Evolutionary conservation across 768 basidiomycete species (phyloP).

Genomic region (Phaffia tasmanica): DNA sequence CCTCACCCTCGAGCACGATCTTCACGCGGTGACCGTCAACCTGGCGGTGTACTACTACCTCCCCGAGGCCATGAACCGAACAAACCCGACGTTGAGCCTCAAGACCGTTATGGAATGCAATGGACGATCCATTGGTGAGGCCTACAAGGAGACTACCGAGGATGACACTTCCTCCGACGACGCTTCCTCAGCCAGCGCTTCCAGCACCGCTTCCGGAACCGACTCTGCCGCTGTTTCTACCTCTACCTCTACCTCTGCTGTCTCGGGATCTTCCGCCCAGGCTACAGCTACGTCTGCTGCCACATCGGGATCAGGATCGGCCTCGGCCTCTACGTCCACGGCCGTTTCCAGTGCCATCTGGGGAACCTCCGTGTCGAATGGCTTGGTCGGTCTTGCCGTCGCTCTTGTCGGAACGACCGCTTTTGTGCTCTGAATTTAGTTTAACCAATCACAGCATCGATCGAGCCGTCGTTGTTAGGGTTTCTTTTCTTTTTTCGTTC

Average conservation of each 20-base stretch:
- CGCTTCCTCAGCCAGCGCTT: background rate
- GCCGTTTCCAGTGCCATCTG: no score
- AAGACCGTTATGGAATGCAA: conserved; percentile 61
- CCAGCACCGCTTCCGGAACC: background rate
- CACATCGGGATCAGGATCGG: no score
- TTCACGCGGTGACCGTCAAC: conserved; percentile 19
- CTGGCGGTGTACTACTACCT: conserved; percentile 47
- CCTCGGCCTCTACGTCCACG: no score
- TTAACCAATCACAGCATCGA: no score
- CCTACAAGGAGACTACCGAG: conserved; percentile 67
- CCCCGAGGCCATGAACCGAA: conserved; percentile 58
- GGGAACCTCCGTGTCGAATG: no score
- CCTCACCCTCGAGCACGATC: conserved; percentile 71
- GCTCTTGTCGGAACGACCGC: no score
- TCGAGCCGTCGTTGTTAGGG: no score
- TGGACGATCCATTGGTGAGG: conserved; percentile 48
- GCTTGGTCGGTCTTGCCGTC: no score
- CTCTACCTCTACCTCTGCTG: background rate
- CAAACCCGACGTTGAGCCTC: conserved; percentile 57
- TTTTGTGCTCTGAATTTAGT: no score
- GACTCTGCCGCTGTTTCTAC: background rate
- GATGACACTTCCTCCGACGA: conserved; percentile 1
- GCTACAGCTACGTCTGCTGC: no score
- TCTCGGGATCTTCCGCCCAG: no score
- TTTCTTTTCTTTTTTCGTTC: no score